A percentile compares a stretch with the other conserved stretches of the same genome.
Evolutionary conservation across 805 yeast species (phyloP).

Genomic region (Candida ovalis): DNA sequence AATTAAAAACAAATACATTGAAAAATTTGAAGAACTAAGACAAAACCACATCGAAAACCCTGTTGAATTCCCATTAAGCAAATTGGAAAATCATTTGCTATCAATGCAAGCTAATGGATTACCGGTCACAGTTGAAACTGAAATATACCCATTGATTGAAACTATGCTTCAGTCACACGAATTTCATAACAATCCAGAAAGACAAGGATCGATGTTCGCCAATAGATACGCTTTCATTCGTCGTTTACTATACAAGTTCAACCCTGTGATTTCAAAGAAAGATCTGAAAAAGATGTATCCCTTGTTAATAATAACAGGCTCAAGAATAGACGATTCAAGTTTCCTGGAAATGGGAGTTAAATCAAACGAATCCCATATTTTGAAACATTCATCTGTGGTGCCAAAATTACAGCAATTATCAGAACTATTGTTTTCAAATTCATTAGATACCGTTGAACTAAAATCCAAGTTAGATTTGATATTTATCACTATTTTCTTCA

Average conservation of each 20-base stretch:
- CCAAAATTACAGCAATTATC: conserved; percentile 13
- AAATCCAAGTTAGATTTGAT: conserved; percentile 13
- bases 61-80: conserved; percentile 14
- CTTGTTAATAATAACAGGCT: conserved; percentile 23
- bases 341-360: conserved; percentile 17
- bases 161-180: conserved; percentile 27
- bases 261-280: conserved; percentile 15
- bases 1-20: conserved; percentile 13
- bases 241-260: conserved; percentile 16
- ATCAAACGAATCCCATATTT: not conserved
- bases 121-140: conserved; percentile 17
- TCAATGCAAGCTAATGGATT: conserved; percentile 29
- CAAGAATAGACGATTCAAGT: conserved; percentile 23
- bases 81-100: conserved; percentile 21
- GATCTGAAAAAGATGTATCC: conserved; percentile 25
- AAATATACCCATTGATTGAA: conserved; percentile 19
- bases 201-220: conserved; percentile 15
- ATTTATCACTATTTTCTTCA: conserved; percentile 14
- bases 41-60: conserved; percentile 21
- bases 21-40: conserved; percentile 16
- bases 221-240: conserved; percentile 19
- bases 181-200: conserved; percentile 14
- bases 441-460: conserved; percentile 2
- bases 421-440: conserved; percentile 7
- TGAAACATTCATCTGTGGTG: conserved; percentile 13